Base-by-base conservation (phyloP, 148 eudicot genomes). In the Talinum fruticosum region DNA sequence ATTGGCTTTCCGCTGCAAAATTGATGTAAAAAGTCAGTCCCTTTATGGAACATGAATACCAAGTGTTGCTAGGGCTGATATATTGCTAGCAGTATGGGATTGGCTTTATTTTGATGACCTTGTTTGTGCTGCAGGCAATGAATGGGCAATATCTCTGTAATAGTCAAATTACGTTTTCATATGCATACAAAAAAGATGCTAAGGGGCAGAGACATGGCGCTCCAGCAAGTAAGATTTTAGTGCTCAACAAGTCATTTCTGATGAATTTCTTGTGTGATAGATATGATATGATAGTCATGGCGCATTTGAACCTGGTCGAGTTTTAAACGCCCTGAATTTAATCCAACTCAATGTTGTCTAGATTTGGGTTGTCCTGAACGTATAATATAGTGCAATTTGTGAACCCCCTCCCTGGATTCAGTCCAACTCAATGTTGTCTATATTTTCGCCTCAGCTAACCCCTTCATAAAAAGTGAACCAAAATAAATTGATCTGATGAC, bases 181-280 rank as follows among this genome's bases (percentile, higher is more conserved):
- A 96, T 80, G 97, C 99, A 69, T 96, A 93, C 95, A 93, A 96
- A 85, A 96, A 96, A 86, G 99, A 93, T 84, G 91, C 99, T 0
- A 93, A 93, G 74, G 99, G 99, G 75, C 97, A 93, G 88, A 90
- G 97, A 53, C 99, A 93, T 83, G 99, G 99, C 69, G 90, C 99
- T 73, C 99, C 97, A 37, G 97, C 97, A 86, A 97, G 99, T 91
- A 62, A 83, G 87, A 47, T 34, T 82, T 70, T 71, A 26, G 47
- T 30, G 26, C 26, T 62, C 24, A 8, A 41, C 14, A 28, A 15
- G 8, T 36, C 23, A 41, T 28, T 49, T 26, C 28, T 64, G 4
- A 36, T 57, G 18, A 59, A 59, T 16, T 16, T 16, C 28, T 59
- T 59, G 18, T n/a, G n/a, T n/a, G n/a, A n/a, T n/a, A n/a, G n/a